Percentiles rank a stretch among this genome's conserved stretches.
Conservation (phyloP, 768 basidiomycete species). For the Tricholoma hemisulphureum region DNA sequence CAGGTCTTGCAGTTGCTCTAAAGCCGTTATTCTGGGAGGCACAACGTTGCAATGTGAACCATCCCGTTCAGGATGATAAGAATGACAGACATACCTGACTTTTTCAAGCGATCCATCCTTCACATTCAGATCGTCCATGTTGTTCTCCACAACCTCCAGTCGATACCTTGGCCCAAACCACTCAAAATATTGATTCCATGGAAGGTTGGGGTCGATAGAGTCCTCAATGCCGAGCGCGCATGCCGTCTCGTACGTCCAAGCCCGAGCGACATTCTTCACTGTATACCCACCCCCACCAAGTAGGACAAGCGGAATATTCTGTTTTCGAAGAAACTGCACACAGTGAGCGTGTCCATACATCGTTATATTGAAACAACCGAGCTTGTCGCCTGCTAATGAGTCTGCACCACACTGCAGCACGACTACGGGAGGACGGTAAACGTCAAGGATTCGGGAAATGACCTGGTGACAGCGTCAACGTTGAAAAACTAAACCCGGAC, state of each 20-base stretch:
- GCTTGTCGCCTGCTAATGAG: constrained; percentile 90
- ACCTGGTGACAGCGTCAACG: constrained; percentile 48
- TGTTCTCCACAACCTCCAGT: constrained; percentile 86
- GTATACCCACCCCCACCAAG: constrained; percentile 98
- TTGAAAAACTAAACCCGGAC: constrained; percentile 5
- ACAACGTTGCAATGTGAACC: background rate
- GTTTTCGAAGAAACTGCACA: constrained; percentile 79
- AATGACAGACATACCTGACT: constrained; percentile 59
- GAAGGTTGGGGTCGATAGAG: constrained; percentile 72
- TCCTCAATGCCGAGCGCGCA: constrained; percentile 87
- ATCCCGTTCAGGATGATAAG: background rate
- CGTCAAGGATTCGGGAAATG: constrained; percentile 80
- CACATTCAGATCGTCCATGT: constrained; percentile 92
- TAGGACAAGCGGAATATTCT: constrained; percentile 84
- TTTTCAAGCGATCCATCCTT: constrained; percentile 76
- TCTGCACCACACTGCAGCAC: constrained; percentile 96
- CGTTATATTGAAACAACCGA: constrained; percentile 94
- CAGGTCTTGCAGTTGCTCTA: constrained; percentile 44
- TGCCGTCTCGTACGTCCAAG: constrained; percentile 97
- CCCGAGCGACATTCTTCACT: constrained; percentile 90
- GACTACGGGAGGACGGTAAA: constrained; percentile 83
- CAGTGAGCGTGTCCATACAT: constrained; percentile 95
- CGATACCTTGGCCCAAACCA: constrained; percentile 97
- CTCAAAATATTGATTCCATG: constrained; percentile 90
- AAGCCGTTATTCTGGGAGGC: constrained; percentile 31